phyloP scores from a whole-genome alignment of 805 yeast species.

The Metschnikowia picachoensis region DNA sequence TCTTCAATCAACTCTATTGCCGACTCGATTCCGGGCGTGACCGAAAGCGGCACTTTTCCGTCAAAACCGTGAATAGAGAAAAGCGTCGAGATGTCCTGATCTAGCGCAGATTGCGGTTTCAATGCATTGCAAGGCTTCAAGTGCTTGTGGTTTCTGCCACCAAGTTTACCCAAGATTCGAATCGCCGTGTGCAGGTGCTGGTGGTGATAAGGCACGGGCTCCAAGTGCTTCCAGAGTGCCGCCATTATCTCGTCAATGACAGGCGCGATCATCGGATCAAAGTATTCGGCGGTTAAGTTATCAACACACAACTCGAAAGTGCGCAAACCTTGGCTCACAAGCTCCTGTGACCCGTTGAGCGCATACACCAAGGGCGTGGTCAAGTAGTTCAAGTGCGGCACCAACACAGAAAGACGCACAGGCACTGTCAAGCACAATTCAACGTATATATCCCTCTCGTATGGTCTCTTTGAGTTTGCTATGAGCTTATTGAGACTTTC shows the following conservation, averaged over 20 bases:
- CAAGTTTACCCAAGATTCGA: conserved; percentile 88
- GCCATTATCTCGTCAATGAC: conserved; percentile 92
- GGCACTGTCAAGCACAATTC: conserved; percentile 95
- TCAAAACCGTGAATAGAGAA: conserved; percentile 68
- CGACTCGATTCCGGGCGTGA: conserved; percentile 78
- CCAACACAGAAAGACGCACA: conserved; percentile 86
- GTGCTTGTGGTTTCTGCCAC: conserved; percentile 91
- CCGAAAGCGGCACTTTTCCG: conserved; percentile 58
- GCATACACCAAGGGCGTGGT: conserved; percentile 93
- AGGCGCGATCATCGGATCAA: conserved; percentile 96
- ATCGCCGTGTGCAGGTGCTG: conserved; percentile 94
- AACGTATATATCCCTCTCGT: conserved; percentile 90
- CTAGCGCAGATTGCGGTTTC: conserved; percentile 48
- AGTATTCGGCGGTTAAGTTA: conserved; percentile 91
- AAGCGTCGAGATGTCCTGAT: conserved; percentile 66
- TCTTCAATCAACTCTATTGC: conserved; percentile 77
- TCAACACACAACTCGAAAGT: conserved; percentile 95
- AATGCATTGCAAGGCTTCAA: conserved; percentile 72
- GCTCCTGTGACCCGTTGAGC: conserved; percentile 81
- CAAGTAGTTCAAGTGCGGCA: conserved; percentile 83
- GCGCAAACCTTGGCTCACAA: conserved; percentile 90
- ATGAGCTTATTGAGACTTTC: conserved; percentile 84
- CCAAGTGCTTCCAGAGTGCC: conserved; percentile 85
- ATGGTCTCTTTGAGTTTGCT: conserved; percentile 77
- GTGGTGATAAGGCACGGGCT: conserved; percentile 91